Base-by-base conservation (phyloP, 495 filamentous ascomycete genomes). In the Astrocystis sublimbata region DNA sequence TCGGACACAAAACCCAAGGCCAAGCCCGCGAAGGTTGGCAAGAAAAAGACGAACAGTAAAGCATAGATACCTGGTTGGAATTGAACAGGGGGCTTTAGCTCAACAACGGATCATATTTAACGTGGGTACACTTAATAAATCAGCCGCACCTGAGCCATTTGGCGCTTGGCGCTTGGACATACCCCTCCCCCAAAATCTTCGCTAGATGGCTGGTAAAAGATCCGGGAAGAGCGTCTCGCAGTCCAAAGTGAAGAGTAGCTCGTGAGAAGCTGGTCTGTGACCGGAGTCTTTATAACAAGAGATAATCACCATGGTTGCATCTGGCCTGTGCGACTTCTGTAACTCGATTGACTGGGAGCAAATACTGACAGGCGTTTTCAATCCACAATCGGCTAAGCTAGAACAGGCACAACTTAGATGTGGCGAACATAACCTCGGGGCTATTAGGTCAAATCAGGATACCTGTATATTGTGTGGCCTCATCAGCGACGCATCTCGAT, bases 341-440 rank as follows among this genome's bases (percentile, higher is more conserved):
- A 21, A 41, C 24, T 60, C 61, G 9, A 40, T 53, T 38, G 43
- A 67, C 50, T 64, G 61, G 65, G 24, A 36, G 2, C 35, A 60
- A 28, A 5, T 67, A 8, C 47, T 62, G 23, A 64, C 61, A 3
- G 56, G 61, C 0, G 50, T 33, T 46, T 67, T 60, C 51, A 57
- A 64, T 47, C 33, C 36, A 3, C 12, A 43, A n/a, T 60, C 59
- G 12, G 35, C 41, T 21, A 23, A 43, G 0, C 56, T 60, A 2
- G 7, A 56, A 51, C 60, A 46, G 17, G 61, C 50, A 23, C 15
- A 51, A 13, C 10, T 60, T 3, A 57, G 56, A 21, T 55, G 35
- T 24, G 54, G 60, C 30, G 64, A 66, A 33, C 64, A 63, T 43
- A 66, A 63, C 19, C 64, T 63, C n/a, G 60, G 53, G 9, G 13